phyloP scores from a whole-genome alignment of 306 rosid genomes.

The Corylus avellana region DNA sequence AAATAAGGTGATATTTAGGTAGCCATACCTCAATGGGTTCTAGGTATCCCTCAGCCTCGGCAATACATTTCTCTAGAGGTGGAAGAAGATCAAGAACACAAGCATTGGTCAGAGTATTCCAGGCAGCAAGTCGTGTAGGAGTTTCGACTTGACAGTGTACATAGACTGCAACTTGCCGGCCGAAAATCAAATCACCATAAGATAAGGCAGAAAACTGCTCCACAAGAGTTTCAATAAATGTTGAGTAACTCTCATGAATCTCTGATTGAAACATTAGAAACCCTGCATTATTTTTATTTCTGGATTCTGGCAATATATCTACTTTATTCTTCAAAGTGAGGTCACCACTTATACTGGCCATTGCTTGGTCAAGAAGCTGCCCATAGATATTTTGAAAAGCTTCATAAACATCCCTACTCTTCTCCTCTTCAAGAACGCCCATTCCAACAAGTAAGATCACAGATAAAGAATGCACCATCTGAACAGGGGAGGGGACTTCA shows the following conservation, averaged over 20 bases:
- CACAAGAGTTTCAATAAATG: constrained; percentile 77
- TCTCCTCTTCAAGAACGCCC: constrained; percentile 72
- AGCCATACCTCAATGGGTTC: constrained; percentile 79
- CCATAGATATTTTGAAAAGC: constrained; percentile 90
- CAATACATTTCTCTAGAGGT: constrained; percentile 67
- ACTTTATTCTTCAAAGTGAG: constrained; percentile 8
- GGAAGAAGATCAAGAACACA: constrained; percentile 92
- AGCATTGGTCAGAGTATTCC: constrained; percentile 76
- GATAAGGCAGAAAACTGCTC: constrained; percentile 89
- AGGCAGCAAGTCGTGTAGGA: constrained; percentile 70
- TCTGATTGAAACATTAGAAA: constrained; percentile 70
- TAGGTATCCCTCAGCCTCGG: constrained; percentile 74
- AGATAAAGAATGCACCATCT: constrained; percentile 73
- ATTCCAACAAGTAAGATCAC: constrained; percentile 81
- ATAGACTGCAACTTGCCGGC: constrained; percentile 89
- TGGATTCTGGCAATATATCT: constrained; percentile 19
- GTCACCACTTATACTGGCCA: constrained; percentile 33
- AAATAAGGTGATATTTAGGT: neutral
- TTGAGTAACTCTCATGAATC: constrained; percentile 71
- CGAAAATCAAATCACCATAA: constrained; percentile 78
- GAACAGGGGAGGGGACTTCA: constrained; percentile 65
- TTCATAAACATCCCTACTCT: constrained; percentile 66
- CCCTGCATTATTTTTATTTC: constrained; percentile 44
- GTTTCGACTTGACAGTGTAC: constrained; percentile 74
- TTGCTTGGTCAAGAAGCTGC: constrained; percentile 60